phyloP scores from a whole-genome alignment of 2,329 filamentous ascomycete genomes.

The Scedosporium minutisporum region DNA sequence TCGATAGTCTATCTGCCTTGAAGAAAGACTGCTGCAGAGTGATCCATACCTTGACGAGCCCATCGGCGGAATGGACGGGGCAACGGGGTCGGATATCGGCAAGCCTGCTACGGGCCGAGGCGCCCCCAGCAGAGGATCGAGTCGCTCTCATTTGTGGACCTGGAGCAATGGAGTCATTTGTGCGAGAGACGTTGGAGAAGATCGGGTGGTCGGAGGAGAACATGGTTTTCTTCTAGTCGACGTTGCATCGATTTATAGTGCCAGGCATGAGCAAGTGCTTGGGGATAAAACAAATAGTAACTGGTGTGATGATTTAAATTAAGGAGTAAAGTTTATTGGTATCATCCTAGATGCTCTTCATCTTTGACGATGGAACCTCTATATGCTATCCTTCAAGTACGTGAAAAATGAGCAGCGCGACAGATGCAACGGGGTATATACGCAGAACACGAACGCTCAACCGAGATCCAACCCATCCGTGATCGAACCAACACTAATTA shows the following conservation, averaged over 20 bases:
- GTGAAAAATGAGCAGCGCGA: no score
- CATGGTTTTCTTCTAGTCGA: not conserved
- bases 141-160: not conserved
- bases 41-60: not conserved
- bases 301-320: no score
- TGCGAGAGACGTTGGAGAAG: not conserved
- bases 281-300: no score
- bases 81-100: not conserved
- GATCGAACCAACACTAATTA: no score
- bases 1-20: constrained; percentile 39
- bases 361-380: not conserved
- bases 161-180: not conserved
- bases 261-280: no score
- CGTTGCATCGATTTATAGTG: not conserved
- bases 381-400: no score
- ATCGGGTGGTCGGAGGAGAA: not conserved
- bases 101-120: not conserved
- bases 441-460: no score
- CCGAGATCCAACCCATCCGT: no score
- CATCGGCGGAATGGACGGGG: not conserved
- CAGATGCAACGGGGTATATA: no score
- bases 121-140: not conserved
- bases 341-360: not conserved
- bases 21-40: not conserved
- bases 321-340: no score